Conservation (phyloP, 1,139 yeast species). For the Blastobotrys proliferans region DNA sequence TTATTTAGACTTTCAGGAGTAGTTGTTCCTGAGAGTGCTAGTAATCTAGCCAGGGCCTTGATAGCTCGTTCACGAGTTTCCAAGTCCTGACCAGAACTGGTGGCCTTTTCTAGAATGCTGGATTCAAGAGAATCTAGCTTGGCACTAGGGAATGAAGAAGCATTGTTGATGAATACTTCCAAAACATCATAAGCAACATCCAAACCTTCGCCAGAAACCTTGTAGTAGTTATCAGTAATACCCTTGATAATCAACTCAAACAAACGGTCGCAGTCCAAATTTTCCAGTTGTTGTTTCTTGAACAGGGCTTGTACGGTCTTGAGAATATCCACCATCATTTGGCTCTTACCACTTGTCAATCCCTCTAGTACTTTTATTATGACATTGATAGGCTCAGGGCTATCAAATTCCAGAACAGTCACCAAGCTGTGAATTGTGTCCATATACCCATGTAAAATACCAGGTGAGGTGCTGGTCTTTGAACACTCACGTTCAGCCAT, state of each 20-base stretch:
- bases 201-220: constrained; percentile 50
- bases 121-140: constrained; percentile 19
- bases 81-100: constrained; percentile 44
- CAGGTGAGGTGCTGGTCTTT: constrained; percentile 15
- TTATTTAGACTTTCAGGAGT: constrained; percentile 14
- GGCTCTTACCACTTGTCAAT: constrained; percentile 15
- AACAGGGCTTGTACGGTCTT: constrained; percentile 22
- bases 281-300: constrained; percentile 15
- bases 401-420: constrained; percentile 17
- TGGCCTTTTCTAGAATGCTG: constrained; percentile 38
- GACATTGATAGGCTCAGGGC: constrained; percentile 13
- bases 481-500: constrained; percentile 20
- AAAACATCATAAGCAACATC: constrained; percentile 36
- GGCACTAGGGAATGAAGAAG: constrained; percentile 15
- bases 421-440: constrained; percentile 19
- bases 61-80: constrained; percentile 51
- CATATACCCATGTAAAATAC: constrained; percentile 20
- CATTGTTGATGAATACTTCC: background rate
- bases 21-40: constrained; percentile 2
- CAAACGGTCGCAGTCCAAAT: constrained; percentile 29
- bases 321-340: constrained; percentile 24
- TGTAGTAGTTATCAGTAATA: constrained; percentile 45
- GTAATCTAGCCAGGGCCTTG: constrained; percentile 31
- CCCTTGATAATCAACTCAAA: constrained; percentile 43
- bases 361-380: constrained; percentile 14